These are phyloP conservation scores for Colletotrichum theobromicola DNA, from an alignment of 2,329 filamentous ascomycete species.

Conservation along the genomic window DNA sequence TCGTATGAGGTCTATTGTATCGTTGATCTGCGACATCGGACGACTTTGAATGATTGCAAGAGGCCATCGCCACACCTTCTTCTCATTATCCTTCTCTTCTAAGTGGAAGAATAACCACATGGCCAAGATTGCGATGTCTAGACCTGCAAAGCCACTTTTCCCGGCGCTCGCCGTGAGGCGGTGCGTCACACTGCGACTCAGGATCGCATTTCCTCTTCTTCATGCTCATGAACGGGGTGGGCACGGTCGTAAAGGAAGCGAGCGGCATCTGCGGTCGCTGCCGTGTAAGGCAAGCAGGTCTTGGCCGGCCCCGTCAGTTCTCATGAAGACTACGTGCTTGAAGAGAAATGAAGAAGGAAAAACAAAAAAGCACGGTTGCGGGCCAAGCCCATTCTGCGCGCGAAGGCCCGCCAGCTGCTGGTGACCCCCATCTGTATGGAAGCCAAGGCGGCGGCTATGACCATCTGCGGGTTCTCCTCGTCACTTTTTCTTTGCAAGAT, in stretches of 20 bases:
- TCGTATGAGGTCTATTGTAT: not conserved
- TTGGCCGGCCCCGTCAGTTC: constrained; percentile 1
- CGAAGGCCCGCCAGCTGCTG: not conserved
- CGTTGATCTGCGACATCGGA: constrained; percentile 5
- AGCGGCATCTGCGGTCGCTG: not conserved
- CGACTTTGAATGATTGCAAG: not conserved
- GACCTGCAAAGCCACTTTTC: not conserved
- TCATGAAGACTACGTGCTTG: not conserved
- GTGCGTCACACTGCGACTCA: not conserved
- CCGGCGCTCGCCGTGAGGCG: not conserved
- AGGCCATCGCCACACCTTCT: constrained; percentile 2
- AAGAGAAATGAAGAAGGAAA: not conserved
- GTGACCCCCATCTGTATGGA: not conserved
- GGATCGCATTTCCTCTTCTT: not conserved
- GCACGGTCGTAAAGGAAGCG: not conserved
- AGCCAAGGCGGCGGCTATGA: constrained; percentile 2
- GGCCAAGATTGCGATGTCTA: not conserved
- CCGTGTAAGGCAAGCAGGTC: not conserved
- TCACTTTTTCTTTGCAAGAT: not conserved
- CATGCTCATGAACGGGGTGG: not conserved
- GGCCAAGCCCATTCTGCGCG: not conserved
- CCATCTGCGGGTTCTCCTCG: not conserved
- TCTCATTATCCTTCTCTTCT: not conserved
- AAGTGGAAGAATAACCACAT: not conserved
- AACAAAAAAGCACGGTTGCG: not conserved